Percentiles rank a stretch among this genome's conserved stretches.
Evolutionary conservation across 495 filamentous ascomycete species (phyloP).

Genomic region (Pyrenula aspistea): DNA sequence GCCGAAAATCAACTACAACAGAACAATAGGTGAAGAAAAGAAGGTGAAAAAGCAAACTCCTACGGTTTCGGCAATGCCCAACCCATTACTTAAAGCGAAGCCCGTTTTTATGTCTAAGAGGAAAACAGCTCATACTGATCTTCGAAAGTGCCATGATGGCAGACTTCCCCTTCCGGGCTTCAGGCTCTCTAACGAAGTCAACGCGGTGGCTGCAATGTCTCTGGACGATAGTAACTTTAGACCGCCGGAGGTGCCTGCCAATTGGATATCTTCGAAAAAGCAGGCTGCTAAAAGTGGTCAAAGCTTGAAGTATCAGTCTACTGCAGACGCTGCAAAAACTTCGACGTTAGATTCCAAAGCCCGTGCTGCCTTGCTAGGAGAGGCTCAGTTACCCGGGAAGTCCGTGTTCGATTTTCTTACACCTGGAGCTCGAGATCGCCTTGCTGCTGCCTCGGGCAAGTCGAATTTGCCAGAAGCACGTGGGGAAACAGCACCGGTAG

Average conservation of each 20-base stretch:
- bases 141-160: conserved; percentile 80
- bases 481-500: conserved; percentile 57
- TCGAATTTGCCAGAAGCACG: conserved; percentile 63
- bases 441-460: conserved; percentile 66
- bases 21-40: conserved; percentile 71
- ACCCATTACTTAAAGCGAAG: conserved; percentile 54
- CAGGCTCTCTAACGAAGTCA: conserved; percentile 46
- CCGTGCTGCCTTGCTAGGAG: conserved; percentile 72
- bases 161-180: conserved; percentile 80
- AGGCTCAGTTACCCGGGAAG: conserved; percentile 74
- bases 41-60: conserved; percentile 61
- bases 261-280: conserved; percentile 62
- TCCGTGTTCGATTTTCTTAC: conserved; percentile 94
- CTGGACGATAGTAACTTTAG: conserved; percentile 53
- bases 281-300: conserved; percentile 17
- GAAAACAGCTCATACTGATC: conserved; percentile 41
- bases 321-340: conserved; percentile 60
- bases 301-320: conserved; percentile 45
- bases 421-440: conserved; percentile 61
- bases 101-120: conserved; percentile 76
- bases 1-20: conserved; percentile 82
- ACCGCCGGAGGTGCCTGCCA: conserved; percentile 62
- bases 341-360: conserved; percentile 68
- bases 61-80: conserved; percentile 30
- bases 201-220: conserved; percentile 37